Evolutionary conservation across 2,329 filamentous ascomycete species (phyloP).

Genomic region (Endoconidiophora polonica): DNA sequence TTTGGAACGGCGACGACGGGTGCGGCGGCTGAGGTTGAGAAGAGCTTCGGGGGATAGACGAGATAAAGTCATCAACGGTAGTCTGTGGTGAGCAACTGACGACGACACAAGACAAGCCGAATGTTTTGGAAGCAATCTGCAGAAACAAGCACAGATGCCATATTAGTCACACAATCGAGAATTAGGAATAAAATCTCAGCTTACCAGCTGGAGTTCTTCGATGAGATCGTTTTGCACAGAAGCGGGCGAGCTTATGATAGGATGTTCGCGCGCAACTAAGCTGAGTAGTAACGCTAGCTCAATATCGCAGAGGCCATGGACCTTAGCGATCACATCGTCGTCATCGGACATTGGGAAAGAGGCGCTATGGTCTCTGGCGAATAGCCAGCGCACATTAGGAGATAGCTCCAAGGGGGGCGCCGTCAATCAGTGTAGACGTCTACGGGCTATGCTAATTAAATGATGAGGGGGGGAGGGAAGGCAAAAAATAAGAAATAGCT

Average conservation of each 20-base stretch:
- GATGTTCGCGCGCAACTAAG: constrained; percentile 69
- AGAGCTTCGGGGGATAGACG: constrained; percentile 41
- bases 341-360: constrained; percentile 39
- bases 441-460: neutral
- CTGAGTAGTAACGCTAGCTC: constrained; percentile 75
- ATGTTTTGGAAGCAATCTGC: constrained; percentile 51
- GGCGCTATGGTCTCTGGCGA: constrained; percentile 10
- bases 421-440: neutral
- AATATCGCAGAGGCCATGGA: constrained; percentile 68
- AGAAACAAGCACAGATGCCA: neutral
- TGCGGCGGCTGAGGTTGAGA: constrained; percentile 14
- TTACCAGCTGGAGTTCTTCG: constrained; percentile 54
- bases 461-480: neutral
- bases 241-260: constrained; percentile 60
- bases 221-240: constrained; percentile 45
- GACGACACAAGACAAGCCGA: constrained; percentile 52
- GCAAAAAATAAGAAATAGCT: neutral
- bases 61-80: constrained; percentile 66
- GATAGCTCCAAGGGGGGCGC: constrained; percentile 1
- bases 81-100: constrained; percentile 57
- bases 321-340: constrained; percentile 44
- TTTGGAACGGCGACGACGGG: constrained; percentile 17
- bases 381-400: neutral
- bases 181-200: neutral
- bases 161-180: neutral